Base-by-base conservation (phyloP, 2,329 filamentous ascomycete species). In the Alternaria hordeiaustralica region DNA sequence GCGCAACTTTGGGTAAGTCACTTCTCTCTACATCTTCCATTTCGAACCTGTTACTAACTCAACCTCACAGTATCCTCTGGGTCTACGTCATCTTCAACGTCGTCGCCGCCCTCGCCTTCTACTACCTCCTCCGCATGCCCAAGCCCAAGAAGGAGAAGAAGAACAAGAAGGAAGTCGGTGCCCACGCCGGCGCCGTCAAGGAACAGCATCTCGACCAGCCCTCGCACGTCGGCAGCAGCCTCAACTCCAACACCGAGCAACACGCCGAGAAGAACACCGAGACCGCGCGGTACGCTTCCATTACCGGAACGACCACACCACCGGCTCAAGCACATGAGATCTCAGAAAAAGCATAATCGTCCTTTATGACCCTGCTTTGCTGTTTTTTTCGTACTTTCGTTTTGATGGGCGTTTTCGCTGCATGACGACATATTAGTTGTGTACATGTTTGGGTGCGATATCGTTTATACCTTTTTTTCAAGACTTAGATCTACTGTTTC, bases 71-170 rank as follows among this genome's bases (percentile, higher is more conserved):
- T 3, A 78, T 88, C 50, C 75, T 88, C 58, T 87, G 83, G 79
- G 84, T 75, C 3, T 88, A 81, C 64, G 79, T 87, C 56, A 77
- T 82, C 41, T 86, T 87, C 74, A 88, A 88, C 68, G 73, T 84
- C 18, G 65, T 76, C 28, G 83, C 75, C 0, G 85, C 86, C 0
- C 73, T 86, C 9, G 78, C 81, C 44, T 71, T 88, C 20, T 88
- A 88, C 74, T 88, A 85, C 84, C 72, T 87, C 44, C 72, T 82
- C 20, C 78, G 86, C n/a, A 83, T 88, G 68, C 86, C 86, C 6
- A 85, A 84, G 78, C 74, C 77, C 59, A 83, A 84, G 78, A 79
- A 81, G 69, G 80, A 83, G 68, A 71, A 71, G 58, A 62, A 65
- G 3, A 56, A 66, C 18, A 63, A 68, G 49, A 60, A 61, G 15